Conservation (phyloP, 345 rosid species). For the Citrus australasica region DNA sequence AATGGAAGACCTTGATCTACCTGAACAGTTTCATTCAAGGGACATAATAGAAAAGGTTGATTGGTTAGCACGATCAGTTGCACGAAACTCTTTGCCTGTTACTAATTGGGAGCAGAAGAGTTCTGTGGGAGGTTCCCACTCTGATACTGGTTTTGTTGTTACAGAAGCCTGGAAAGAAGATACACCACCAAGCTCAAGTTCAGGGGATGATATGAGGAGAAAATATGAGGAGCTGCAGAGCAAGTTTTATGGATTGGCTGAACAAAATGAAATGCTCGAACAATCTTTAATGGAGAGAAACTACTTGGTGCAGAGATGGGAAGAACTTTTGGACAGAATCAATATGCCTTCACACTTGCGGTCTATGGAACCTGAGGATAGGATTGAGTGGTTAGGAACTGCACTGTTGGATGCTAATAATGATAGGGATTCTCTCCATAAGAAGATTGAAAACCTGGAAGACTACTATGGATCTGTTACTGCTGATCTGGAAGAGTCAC, state of each 20-base stretch:
- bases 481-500: conserved; percentile 68
- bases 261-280: conserved; percentile 98
- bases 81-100: conserved; percentile 48
- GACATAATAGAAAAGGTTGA: conserved; percentile 90
- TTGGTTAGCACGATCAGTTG: conserved; percentile 79
- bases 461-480: conserved; percentile 48
- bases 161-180: conserved; percentile 85
- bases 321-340: conserved; percentile 63
- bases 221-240: conserved; percentile 85
- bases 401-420: conserved; percentile 59
- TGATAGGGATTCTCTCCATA: conserved; percentile 60
- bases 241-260: conserved; percentile 90
- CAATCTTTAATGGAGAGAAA: conserved; percentile 93
- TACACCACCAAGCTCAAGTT: conserved; percentile 47
- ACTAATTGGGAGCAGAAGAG: conserved; percentile 77
- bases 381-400: conserved; percentile 81
- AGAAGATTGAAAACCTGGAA: conserved; percentile 62
- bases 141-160: conserved; percentile 55
- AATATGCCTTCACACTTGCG: conserved; percentile 67
- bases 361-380: conserved; percentile 71
- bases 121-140: conserved; percentile 57
- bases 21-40: conserved; percentile 85
- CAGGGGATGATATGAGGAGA: conserved; percentile 72
- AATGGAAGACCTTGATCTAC: conserved; percentile 85
- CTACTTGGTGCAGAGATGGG: conserved; percentile 86